Percentiles rank a stretch among this genome's conserved stretches.
Evolutionary conservation across 2,329 filamentous ascomycete species (phyloP).

Genomic region (Chaetomiaceae sp.): DNA sequence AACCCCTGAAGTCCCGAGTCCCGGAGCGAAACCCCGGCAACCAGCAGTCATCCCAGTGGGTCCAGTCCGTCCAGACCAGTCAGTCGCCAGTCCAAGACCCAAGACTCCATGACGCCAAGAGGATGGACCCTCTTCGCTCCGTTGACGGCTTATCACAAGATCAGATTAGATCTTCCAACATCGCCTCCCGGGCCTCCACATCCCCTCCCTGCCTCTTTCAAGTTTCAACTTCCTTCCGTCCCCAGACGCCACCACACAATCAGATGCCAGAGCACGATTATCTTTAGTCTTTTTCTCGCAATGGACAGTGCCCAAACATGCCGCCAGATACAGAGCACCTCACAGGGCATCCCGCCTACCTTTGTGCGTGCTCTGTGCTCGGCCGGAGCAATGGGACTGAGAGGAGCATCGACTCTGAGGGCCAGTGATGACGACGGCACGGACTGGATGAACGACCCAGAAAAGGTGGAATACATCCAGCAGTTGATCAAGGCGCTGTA

Average conservation of each 20-base stretch:
- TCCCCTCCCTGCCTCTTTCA: background rate
- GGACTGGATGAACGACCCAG: conserved; percentile 32
- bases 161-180: conserved; percentile 6
- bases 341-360: conserved; percentile 4
- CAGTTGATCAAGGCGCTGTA: conserved; percentile 31
- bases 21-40: too few species aligned
- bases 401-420: background rate
- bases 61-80: too few species aligned
- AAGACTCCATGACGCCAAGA: conserved; percentile 1
- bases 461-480: conserved; percentile 33
- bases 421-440: conserved; percentile 10
- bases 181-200: background rate
- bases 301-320: conserved; percentile 14
- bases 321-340: conserved; percentile 1
- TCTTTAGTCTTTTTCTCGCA: background rate
- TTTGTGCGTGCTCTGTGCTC: conserved; percentile 15
- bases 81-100: too few species aligned
- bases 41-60: too few species aligned
- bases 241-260: background rate
- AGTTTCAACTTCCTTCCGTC: background rate
- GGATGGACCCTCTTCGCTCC: too few species aligned
- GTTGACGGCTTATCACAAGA: background rate
- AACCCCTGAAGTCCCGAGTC: too few species aligned
- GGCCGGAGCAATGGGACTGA: background rate
- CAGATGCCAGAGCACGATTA: background rate